phyloP scores from a whole-genome alignment of 2,329 filamentous ascomycete species.

The Macrophomina phaseolina region DNA sequence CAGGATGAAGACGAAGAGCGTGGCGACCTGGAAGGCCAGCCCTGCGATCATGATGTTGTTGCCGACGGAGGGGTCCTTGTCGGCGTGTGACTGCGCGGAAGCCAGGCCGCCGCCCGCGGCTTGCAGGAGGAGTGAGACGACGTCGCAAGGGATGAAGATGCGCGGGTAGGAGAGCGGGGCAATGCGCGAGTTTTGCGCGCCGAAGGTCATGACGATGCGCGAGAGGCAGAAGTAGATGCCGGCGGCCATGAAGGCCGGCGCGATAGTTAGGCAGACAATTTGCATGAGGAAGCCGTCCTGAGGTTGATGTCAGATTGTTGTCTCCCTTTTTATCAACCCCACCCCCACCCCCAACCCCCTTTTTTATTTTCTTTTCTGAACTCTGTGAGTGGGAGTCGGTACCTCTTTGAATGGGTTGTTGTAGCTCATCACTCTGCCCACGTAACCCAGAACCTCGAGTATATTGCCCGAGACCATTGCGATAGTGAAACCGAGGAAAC shows the following conservation, averaged over 20 bases:
- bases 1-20: slow-evolving; percentile 49
- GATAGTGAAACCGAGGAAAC: slow-evolving; percentile 50
- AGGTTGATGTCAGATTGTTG: slow-evolving; percentile 1
- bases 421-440: slow-evolving; percentile 63
- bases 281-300: slow-evolving; percentile 69
- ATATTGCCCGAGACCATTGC: slow-evolving; percentile 63
- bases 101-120: slow-evolving; percentile 53
- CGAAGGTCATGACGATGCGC: slow-evolving; percentile 48
- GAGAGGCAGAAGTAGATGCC: slow-evolving; percentile 70
- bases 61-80: slow-evolving; percentile 43
- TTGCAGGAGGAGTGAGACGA: slow-evolving; percentile 53
- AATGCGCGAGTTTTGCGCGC: slow-evolving; percentile 49
- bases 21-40: slow-evolving; percentile 52
- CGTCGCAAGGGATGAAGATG: slow-evolving; percentile 58
- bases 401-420: slow-evolving; percentile 61
- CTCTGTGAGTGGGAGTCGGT: background rate
- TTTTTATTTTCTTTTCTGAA: too few relatives aligned
- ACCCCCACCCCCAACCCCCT: too few relatives aligned
- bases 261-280: slow-evolving; percentile 66
- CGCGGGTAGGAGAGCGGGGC: slow-evolving; percentile 54
- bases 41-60: slow-evolving; percentile 55
- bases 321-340: background rate
- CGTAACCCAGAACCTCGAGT: slow-evolving; percentile 67
- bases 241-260: slow-evolving; percentile 64
- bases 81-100: slow-evolving; percentile 39